A percentile compares a stretch with the other conserved stretches of the same genome.
Evolutionary conservation across 805 yeast species (phyloP).

Genomic region (Metschnikowia kofuensis): DNA sequence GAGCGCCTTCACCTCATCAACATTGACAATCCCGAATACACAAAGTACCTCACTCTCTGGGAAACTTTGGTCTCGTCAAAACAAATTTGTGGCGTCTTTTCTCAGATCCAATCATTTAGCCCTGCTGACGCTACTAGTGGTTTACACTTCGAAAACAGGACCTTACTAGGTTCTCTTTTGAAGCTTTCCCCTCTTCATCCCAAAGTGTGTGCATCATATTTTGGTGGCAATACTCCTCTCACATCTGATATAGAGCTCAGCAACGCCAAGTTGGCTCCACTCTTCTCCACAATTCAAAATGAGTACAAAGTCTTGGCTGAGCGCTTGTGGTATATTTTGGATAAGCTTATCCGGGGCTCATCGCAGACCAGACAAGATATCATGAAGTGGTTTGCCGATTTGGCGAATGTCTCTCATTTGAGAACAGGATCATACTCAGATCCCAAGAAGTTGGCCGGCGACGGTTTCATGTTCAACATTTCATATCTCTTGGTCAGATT

Average conservation of each 20-base stretch:
- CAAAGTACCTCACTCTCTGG: conserved; percentile 51
- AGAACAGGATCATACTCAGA: conserved; percentile 85
- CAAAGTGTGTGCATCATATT: conserved; percentile 46
- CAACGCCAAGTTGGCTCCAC: conserved; percentile 50
- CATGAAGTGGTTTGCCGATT: conserved; percentile 64
- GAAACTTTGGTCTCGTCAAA: conserved; percentile 60
- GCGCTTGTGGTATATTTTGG: conserved; percentile 64
- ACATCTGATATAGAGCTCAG: conserved; percentile 36
- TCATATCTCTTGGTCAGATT: conserved; percentile 64
- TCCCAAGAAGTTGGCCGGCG: conserved; percentile 61
- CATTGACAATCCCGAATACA: conserved; percentile 50
- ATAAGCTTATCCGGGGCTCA: conserved; percentile 74
- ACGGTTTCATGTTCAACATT: conserved; percentile 80
- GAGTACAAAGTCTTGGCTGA: conserved; percentile 61
- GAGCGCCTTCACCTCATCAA: conserved; percentile 36
- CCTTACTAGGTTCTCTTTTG: conserved; percentile 76
- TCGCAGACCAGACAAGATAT: conserved; percentile 59
- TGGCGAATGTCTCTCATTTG: conserved; percentile 80
- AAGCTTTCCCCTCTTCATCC: conserved; percentile 70
- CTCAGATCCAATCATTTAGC: conserved; percentile 55
- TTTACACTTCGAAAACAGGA: conserved; percentile 52
- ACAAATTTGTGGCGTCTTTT: conserved; percentile 56
- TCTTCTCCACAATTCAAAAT: conserved; percentile 40
- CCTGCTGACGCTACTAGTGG: conserved; percentile 42
- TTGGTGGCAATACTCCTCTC: conserved; percentile 25